Evolutionary conservation across 2,329 filamentous ascomycete species (phyloP).

Genomic region (Anisogramma anomala): DNA sequence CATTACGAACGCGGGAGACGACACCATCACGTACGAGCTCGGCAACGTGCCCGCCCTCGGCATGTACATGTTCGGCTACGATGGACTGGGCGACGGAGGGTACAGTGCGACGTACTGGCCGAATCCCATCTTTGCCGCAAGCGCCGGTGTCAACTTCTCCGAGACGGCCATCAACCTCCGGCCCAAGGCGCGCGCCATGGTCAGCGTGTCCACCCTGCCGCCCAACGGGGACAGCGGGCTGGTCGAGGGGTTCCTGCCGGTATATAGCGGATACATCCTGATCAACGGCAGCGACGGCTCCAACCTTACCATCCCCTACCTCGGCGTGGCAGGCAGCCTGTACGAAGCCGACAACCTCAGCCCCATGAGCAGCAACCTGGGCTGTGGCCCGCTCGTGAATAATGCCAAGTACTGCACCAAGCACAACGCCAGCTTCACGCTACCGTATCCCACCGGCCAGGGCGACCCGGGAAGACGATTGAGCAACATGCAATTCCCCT

Average conservation of each 20-base stretch:
- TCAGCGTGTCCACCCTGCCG: slow-evolving; percentile 21
- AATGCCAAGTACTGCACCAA: slow-evolving; percentile 3
- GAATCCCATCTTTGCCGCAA: slow-evolving; percentile 6
- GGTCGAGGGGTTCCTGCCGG: slow-evolving; percentile 23
- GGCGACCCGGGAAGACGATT: too few species aligned
- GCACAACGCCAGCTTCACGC: slow-evolving; percentile 18
- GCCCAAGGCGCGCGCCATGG: slow-evolving; percentile 18
- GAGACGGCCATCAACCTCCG: slow-evolving; percentile 19
- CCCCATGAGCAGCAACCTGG: slow-evolving; percentile 11
- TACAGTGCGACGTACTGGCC: slow-evolving; percentile 1
- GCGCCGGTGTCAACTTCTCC: slow-evolving; percentile 16
- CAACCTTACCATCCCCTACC: slow-evolving; percentile 28
- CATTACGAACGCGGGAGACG: slow-evolving; percentile 28
- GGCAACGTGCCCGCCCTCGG: slow-evolving; percentile 26
- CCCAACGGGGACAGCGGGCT: slow-evolving; percentile 13
- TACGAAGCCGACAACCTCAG: slow-evolving; percentile 14
- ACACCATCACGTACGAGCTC: slow-evolving; percentile 27
- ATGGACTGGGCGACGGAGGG: background rate
- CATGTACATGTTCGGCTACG: slow-evolving; percentile 23
- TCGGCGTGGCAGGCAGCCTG: slow-evolving; percentile 25
- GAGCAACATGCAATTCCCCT: too few species aligned
- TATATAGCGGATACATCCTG: slow-evolving; percentile 33
- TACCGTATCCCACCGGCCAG: slow-evolving; percentile 15
- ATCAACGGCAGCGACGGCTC: slow-evolving; percentile 28
- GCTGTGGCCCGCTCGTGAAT: too few species aligned